These are phyloP conservation scores for Malassezia sp. DNA, from an alignment of 1,284 basidiomycete genomes.

Conservation along the genomic window DNA sequence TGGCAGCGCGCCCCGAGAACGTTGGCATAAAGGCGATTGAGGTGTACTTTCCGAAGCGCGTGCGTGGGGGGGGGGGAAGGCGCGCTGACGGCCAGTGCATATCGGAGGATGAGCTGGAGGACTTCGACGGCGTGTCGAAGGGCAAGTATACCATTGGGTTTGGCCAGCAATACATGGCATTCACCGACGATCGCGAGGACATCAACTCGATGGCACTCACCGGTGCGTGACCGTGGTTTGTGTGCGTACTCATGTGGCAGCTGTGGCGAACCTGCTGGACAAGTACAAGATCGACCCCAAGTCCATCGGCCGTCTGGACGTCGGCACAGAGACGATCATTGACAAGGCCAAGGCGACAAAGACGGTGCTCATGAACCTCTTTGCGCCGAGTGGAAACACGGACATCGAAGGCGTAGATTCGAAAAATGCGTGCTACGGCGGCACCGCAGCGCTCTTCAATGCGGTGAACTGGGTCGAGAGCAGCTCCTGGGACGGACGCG, in stretches of 20 bases:
- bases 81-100: slow-evolving; percentile 29
- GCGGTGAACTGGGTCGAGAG: slow-evolving; percentile 85
- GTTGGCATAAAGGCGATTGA: slow-evolving; percentile 85
- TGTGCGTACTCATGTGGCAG: no score
- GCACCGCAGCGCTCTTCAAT: slow-evolving; percentile 95
- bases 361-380: slow-evolving; percentile 96
- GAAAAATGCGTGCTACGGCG: slow-evolving; percentile 98
- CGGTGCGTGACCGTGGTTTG: slow-evolving; percentile 56
- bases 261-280: slow-evolving; percentile 63
- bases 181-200: slow-evolving; percentile 86
- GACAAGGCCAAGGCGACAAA: slow-evolving; percentile 99
- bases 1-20: slow-evolving; percentile 61
- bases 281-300: slow-evolving; percentile 94
- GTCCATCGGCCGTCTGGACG: slow-evolving; percentile 90
- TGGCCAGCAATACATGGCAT: slow-evolving; percentile 95
- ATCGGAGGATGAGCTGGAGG: slow-evolving; percentile 54
- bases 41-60: slow-evolving; percentile 83
- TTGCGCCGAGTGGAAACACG: slow-evolving; percentile 76
- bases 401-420: slow-evolving; percentile 98
- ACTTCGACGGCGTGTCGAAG: slow-evolving; percentile 84
- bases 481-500: slow-evolving; percentile 93
- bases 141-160: slow-evolving; percentile 99
- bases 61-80: slow-evolving; percentile 52
- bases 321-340: slow-evolving; percentile 97
- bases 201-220: slow-evolving; percentile 96